A percentile compares a stretch with the other conserved stretches of the same genome.
phyloP scores from a whole-genome alignment of 305 asterid genomes.

The Ajuga reptans region DNA sequence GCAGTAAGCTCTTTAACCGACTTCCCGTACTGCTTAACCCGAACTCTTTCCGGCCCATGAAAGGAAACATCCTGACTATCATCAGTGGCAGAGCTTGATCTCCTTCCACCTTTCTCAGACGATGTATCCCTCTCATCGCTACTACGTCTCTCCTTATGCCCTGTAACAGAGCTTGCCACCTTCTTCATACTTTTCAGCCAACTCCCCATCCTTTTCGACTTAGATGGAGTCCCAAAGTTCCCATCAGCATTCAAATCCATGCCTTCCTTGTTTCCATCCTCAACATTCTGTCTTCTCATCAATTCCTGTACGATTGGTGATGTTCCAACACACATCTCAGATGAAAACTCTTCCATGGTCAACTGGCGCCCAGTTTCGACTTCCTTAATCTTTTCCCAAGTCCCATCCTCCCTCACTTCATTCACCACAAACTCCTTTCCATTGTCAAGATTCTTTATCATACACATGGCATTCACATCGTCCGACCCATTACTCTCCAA shows the following conservation, averaged over 20 bases:
- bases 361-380: constrained; percentile 88
- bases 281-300: constrained; percentile 93
- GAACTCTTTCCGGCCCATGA: constrained; percentile 83
- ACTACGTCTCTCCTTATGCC: constrained; percentile 70
- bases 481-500: constrained; percentile 27
- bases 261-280: constrained; percentile 56
- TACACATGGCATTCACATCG: constrained; percentile 45
- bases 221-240: constrained; percentile 47
- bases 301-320: constrained; percentile 94
- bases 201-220: constrained; percentile 57
- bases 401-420: constrained; percentile 87
- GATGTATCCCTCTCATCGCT: constrained; percentile 97
- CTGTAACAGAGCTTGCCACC: constrained; percentile 75
- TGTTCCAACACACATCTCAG: constrained; percentile 88
- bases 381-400: constrained; percentile 85
- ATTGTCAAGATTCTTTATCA: constrained; percentile 83
- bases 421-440: constrained; percentile 97
- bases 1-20: constrained; percentile 80
- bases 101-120: constrained; percentile 95
- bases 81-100: constrained; percentile 98
- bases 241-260: constrained; percentile 43
- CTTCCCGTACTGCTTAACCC: constrained; percentile 87
- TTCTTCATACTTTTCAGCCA: constrained; percentile 77
- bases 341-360: constrained; percentile 91
- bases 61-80: constrained; percentile 88